These are phyloP conservation scores for Fusarium sp. DNA, from an alignment of 2,329 filamentous ascomycete species.

Conservation along the genomic window DNA sequence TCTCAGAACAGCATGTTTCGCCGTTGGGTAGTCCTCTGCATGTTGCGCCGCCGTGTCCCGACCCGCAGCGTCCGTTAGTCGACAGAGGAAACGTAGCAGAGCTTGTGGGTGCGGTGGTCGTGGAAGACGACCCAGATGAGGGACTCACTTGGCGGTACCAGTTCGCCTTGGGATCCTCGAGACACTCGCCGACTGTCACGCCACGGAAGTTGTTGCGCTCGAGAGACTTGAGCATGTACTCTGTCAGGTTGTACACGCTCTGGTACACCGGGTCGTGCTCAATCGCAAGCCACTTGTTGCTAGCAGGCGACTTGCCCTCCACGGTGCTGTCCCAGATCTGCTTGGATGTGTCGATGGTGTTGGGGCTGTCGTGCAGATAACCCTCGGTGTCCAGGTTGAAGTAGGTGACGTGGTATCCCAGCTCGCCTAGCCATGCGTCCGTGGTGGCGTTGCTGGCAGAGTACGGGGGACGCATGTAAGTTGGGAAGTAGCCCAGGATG, in stretches of 20 bases:
- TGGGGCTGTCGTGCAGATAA: conserved; percentile 64
- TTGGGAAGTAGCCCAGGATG: conserved; percentile 57
- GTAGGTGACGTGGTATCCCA: conserved; percentile 70
- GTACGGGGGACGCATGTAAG: conserved; percentile 61
- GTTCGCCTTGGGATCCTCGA: conserved; percentile 62
- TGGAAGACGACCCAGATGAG: not conserved
- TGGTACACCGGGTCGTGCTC: conserved; percentile 64
- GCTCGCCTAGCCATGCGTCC: conserved; percentile 54
- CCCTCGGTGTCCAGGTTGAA: conserved; percentile 72
- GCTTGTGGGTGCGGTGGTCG: conserved; percentile 10
- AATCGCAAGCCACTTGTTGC: conserved; percentile 62
- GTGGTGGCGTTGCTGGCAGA: conserved; percentile 58
- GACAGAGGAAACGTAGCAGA: conserved; percentile 38
- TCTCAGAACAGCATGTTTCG: conserved; percentile 43
- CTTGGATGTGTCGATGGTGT: conserved; percentile 61
- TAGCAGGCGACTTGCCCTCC: conserved; percentile 49
- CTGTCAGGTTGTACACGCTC: conserved; percentile 58
- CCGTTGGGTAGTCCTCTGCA: conserved; percentile 35
- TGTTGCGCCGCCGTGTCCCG: conserved; percentile 36
- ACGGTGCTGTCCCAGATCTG: conserved; percentile 53
- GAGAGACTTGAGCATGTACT: conserved; percentile 58
- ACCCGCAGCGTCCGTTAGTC: conserved; percentile 44
- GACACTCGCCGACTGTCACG: conserved; percentile 65
- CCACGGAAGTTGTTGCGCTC: conserved; percentile 56
- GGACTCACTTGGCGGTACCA: conserved; percentile 61